Evolutionary conservation across 306 rosid species (phyloP), one percentile per base, ranked within the genome.

Genomic region (Casuarina cunninghamiana): DNA sequence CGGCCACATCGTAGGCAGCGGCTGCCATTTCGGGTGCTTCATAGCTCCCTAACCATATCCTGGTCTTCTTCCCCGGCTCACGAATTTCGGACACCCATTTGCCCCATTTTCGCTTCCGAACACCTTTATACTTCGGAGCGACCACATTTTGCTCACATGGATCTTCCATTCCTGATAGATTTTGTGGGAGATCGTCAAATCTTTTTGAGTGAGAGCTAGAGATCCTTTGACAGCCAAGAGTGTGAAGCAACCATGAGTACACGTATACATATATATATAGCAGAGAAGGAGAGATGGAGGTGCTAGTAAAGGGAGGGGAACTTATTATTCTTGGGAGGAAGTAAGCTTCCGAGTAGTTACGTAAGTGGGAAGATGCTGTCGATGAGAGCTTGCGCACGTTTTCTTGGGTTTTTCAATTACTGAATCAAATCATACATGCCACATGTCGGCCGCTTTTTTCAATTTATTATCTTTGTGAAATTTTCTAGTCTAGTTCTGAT

Each of bases 41-140:
- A 10, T 86, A 90, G 78, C 97, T 94, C 7, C 98, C 98, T 11
- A 94, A 84, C 98, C 98, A 94, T 74, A 94, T 92, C 51, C 98
- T 66, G 10, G 78, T 88, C 50, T 94, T 94, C 85, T 86, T 92
- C 1, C 97, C 93, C 1, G 98, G 98, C 38, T 92, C 95, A 0
- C 98, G 86, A 53, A 94, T 90, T 83, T 94, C 98, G 32, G 95
- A 94, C 45, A 94, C 97, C 91, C 96, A 94, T 83, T 94, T 94
- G 0, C 98, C 98, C 98, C 98, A 94, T 75, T 91, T 94, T 46
- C 98, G 73, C 84, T 89, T 88, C 2, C 98, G 85, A 12, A 94
- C 98, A 5, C 98, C 98, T 9, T 89, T 60, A 13, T 86, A 94
- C 8, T 60, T 35, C 0, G 84, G 79, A 10, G 76, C 37, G 39